These are phyloP conservation scores for Suillus plorans DNA, from an alignment of 768 basidiomycete genomes.

Conservation along the genomic window DNA sequence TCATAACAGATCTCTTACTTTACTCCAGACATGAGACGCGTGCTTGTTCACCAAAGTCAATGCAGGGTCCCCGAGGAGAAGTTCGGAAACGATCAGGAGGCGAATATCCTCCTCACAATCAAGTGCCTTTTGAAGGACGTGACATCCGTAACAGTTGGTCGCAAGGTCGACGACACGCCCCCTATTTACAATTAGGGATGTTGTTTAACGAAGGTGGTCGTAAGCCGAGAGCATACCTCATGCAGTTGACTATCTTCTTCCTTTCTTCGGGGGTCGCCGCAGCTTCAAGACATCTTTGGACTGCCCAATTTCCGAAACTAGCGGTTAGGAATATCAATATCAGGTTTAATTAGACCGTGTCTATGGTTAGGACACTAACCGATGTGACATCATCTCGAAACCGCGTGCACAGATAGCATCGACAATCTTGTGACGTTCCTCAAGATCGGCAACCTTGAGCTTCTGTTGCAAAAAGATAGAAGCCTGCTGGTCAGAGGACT, in stretches of 20 bases:
- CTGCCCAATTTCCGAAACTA: constrained; percentile 93
- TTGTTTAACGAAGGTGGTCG: neutral
- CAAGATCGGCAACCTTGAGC: constrained; percentile 78
- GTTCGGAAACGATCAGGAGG: constrained; percentile 79
- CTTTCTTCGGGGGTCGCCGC: constrained; percentile 73
- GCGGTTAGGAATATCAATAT: neutral
- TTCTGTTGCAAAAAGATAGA: constrained; percentile 91
- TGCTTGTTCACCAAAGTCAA: constrained; percentile 89
- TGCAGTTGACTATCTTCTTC: constrained; percentile 80
- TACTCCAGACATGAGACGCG: constrained; percentile 91
- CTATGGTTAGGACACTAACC: constrained; percentile 39
- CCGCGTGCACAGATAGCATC: constrained; percentile 84
- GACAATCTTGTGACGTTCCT: constrained; percentile 80
- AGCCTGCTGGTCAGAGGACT: constrained; percentile 87
- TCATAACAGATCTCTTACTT: constrained; percentile 42
- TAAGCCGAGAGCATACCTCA: constrained; percentile 55
- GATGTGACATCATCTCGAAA: constrained; percentile 91
- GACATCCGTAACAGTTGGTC: constrained; percentile 87
- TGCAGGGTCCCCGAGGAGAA: constrained; percentile 81
- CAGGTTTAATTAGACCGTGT: neutral
- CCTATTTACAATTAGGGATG: constrained; percentile 33
- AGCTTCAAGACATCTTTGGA: constrained; percentile 83
- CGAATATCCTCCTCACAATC: constrained; percentile 90
- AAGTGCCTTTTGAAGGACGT: constrained; percentile 86
- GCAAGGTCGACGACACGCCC: constrained; percentile 85